Base-by-base conservation (phyloP, 768 basidiomycete genomes). In the Mycena indigotica region DNA sequence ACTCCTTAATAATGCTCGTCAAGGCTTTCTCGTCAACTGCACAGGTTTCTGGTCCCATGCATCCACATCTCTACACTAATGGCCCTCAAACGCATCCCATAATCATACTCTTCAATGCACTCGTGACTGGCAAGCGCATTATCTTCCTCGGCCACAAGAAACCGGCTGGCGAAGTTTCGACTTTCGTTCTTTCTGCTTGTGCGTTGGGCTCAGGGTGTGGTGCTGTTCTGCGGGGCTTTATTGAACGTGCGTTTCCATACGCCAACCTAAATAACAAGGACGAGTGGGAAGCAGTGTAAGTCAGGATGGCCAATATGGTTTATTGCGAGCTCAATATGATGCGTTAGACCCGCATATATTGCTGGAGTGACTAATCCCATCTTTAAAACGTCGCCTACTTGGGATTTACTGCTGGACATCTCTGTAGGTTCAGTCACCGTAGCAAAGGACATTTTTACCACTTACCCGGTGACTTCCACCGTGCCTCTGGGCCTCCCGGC, bases 291-390 rank as follows among this genome's bases (percentile, higher is more conserved):
- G 81, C 85, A 6, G 87, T 88, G 93, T 94, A 75, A 75, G 89
- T 80, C 41, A 41, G 57, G 49, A 48, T 44, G 55, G 48, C 61
- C 23, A 3, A 44, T 16, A 32, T 26, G 44, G 35, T 48, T 28
- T 29, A 59, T 6, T 28, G 13, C 4, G n/a, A 29, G 26, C 52
- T 65, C 19, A 57, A 15, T 17, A 49, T 30, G 58, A 40, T 46
- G 38, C 30, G 32, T 8, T 61, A 94, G 93, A 35, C 87, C 91
- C 3, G 96, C 93, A 13, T 99, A 88, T 68, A 95, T 99, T 52
- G 97, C 95, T 10, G 97, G 97, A 1, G 96, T 98, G 2, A 95
- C 93, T 1, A 99, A 99, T 66, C 97, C 95, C 2, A 94, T 98
- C 45, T 98, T 98, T 72, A 93, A 96, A 66, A 79, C 88, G 1